Percentiles rank a stretch among this genome's conserved stretches.
phyloP scores from a whole-genome alignment of 2,329 filamentous ascomycete genomes.

The Penicillium decumbens region DNA sequence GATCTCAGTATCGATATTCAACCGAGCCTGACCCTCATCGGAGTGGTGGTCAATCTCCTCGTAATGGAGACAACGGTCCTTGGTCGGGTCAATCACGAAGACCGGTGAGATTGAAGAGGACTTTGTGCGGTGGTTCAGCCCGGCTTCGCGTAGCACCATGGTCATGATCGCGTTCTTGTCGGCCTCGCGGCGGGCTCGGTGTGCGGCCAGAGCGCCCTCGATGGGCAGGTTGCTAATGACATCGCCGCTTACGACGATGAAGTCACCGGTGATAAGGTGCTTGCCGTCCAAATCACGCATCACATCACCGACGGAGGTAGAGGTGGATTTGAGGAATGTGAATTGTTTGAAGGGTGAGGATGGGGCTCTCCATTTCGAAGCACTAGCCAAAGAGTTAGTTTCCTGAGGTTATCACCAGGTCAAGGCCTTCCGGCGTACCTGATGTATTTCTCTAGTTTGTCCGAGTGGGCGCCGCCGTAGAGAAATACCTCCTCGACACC shows the following conservation, averaged over 20 bases:
- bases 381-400: slow-evolving; percentile 35
- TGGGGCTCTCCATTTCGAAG: slow-evolving; percentile 67
- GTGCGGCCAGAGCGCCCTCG: slow-evolving; percentile 70
- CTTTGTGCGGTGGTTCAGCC: slow-evolving; percentile 70
- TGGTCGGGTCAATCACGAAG: slow-evolving; percentile 78
- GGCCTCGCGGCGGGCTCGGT: slow-evolving; percentile 71
- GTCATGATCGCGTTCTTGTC: slow-evolving; percentile 99
- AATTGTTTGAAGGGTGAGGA: slow-evolving; percentile 77
- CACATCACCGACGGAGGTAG: slow-evolving; percentile 84
- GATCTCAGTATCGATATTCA: slow-evolving; percentile 74
- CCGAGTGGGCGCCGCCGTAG: slow-evolving; percentile 82
- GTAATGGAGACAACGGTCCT: slow-evolving; percentile 83
- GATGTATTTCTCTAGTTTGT: slow-evolving; percentile 83
- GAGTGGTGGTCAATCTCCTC: slow-evolving; percentile 73
- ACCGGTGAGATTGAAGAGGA: slow-evolving; percentile 69
- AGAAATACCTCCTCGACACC: slow-evolving; percentile 92
- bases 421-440: slow-evolving; percentile 41
- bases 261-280: slow-evolving; percentile 80
- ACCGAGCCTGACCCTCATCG: slow-evolving; percentile 45
- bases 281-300: slow-evolving; percentile 89
- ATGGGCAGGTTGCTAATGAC: slow-evolving; percentile 84
- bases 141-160: slow-evolving; percentile 77
- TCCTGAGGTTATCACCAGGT: not conserved
- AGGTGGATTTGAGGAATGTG: slow-evolving; percentile 81
- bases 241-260: slow-evolving; percentile 87